These are phyloP conservation scores for Cystofilobasidium macerans DNA, from an alignment of 768 basidiomycete genomes.

Conservation along the genomic window DNA sequence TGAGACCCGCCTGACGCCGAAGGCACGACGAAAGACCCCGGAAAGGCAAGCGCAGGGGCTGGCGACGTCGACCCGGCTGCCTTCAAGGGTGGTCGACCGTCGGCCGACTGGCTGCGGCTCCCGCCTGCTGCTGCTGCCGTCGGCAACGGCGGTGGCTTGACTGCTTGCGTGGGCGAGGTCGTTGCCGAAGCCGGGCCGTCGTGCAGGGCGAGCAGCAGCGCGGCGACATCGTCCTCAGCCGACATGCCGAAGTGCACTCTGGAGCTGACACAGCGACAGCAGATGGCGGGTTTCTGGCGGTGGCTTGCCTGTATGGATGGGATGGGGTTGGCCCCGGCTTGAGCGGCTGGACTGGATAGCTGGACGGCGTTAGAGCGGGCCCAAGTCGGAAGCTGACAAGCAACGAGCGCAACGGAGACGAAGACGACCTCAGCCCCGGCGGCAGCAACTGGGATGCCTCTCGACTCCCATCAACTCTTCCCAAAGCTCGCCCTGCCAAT, in stretches of 20 bases:
- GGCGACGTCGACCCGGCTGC: too few relatives aligned
- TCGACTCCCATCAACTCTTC: not conserved
- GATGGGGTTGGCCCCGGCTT: too few relatives aligned
- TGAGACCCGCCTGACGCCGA: not conserved
- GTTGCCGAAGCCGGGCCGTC: not conserved
- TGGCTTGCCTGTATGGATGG: too few relatives aligned
- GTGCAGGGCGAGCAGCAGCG: conserved; percentile 16
- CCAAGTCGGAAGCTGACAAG: too few relatives aligned
- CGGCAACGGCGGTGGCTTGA: not conserved
- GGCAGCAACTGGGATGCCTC: too few relatives aligned
- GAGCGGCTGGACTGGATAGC: too few relatives aligned
- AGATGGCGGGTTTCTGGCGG: too few relatives aligned
- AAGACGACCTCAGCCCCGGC: too few relatives aligned
- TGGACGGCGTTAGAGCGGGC: not conserved
- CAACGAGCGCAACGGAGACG: too few relatives aligned
- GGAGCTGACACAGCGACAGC: not conserved
- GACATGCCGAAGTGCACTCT: not conserved
- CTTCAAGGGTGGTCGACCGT: too few relatives aligned
- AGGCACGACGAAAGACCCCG: not conserved
- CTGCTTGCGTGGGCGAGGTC: not conserved
- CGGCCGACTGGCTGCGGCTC: not conserved
- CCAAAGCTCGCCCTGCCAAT: not conserved
- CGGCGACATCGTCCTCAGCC: conserved; percentile 11
- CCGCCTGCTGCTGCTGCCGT: not conserved
- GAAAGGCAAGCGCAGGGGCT: not conserved